phyloP scores from a whole-genome alignment of 768 basidiomycete genomes.

The Xerocomus potaroensis region DNA sequence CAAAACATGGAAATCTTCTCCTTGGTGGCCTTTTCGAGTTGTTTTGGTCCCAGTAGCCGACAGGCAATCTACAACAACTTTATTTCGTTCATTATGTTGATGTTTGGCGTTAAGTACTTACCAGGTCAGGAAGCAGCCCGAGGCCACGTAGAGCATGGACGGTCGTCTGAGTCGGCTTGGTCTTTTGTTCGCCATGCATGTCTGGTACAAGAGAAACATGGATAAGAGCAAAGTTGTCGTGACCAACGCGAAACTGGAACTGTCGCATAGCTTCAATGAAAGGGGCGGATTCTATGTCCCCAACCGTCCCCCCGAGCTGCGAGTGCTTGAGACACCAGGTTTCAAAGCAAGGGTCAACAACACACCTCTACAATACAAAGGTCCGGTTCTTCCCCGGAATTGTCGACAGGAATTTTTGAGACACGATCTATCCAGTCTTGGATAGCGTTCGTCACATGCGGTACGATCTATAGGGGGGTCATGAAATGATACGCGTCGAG shows the following conservation, averaged over 20 bases:
- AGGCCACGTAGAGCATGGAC: constrained; percentile 91
- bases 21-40: constrained; percentile 81
- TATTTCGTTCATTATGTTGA: neutral
- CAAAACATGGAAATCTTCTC: constrained; percentile 99
- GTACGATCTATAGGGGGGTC: constrained; percentile 64
- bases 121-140: constrained; percentile 89
- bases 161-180: constrained; percentile 97
- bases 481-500: neutral
- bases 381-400: constrained; percentile 88
- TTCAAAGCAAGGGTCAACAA: constrained; percentile 1
- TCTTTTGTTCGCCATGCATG: constrained; percentile 98
- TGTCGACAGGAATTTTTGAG: constrained; percentile 90
- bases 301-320: constrained; percentile 97
- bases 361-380: constrained; percentile 95
- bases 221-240: constrained; percentile 94
- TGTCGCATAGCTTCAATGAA: constrained; percentile 99
- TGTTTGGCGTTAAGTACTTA: constrained; percentile 23
- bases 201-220: constrained; percentile 98
- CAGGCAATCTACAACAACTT: constrained; percentile 76
- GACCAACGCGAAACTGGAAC: constrained; percentile 97
- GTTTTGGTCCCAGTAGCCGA: constrained; percentile 73
- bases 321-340: constrained; percentile 1
- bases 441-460: constrained; percentile 93
- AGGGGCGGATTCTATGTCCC: constrained; percentile 97
- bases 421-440: constrained; percentile 99